Base-by-base conservation (phyloP, 129 eudicot genomes). In the Oenanthe sinensis region DNA sequence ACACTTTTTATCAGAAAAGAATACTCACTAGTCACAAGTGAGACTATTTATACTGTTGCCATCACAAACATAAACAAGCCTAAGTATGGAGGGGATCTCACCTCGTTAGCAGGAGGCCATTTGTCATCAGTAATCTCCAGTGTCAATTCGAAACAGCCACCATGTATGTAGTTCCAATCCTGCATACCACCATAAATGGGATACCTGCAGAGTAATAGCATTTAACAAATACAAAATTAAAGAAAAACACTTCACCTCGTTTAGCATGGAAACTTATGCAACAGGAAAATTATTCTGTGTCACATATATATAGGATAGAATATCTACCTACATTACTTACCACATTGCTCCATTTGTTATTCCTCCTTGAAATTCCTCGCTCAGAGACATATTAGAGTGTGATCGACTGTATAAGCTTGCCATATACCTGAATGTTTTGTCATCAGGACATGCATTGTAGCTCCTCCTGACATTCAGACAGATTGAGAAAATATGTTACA, bases 171-270 rank as follows among this genome's bases (percentile, higher is more conserved):
- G 81, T 95, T 95, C 97, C 97, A 95, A 70, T 91, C 98, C 87
- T 95, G 98, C 98, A 95, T 95, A 49, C 98, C 98, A 68, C 98
- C 98, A 79, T 95, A 95, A 65, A 95, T 90, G 45, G 98, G 98
- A 85, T 95, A 95, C 98, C 98, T 94, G 71, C 68, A 89, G 80
- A 77, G 37, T 72, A 77, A 54, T 17, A 24, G 43, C 7, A 42
- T 5, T 26, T 45, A 5, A 77, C 1, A 60, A 40, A 13, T 40
- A 77, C 1, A 77, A 8, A 60, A 76, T 76, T 20, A 36, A 19
- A 60, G 30, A 58, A 75, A 36, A 75, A 7, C 46, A 9, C 0
- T 22, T 36, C 0, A 19, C 42, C 43, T 33, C 26, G 15, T 77
- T 42, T 43, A 62, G 71, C 44, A 9, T 49, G 22, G 40, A 15